Evolutionary conservation across 2,329 filamentous ascomycete species (phyloP).

Genomic region (Colletotrichum orbiculare): DNA sequence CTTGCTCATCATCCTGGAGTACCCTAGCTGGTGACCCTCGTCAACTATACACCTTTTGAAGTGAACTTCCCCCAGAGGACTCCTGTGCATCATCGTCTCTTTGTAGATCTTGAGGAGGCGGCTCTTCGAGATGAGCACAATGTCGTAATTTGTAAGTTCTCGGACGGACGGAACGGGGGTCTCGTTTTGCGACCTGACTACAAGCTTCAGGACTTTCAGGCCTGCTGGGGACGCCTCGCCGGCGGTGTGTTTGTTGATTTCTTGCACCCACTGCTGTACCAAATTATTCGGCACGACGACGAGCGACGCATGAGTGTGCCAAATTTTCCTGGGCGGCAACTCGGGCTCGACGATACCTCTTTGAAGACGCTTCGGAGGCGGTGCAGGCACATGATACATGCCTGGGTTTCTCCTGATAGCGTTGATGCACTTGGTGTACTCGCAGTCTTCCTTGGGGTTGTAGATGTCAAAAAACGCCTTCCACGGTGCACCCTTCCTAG

Average conservation of each 20-base stretch:
- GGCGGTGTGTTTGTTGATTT: conserved; percentile 82
- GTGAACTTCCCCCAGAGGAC: conserved; percentile 76
- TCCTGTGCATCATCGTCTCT: conserved; percentile 53
- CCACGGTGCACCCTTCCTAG: conserved; percentile 77
- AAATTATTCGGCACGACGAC: conserved; percentile 87
- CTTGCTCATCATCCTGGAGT: conserved; percentile 64
- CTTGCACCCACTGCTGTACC: conserved; percentile 83
- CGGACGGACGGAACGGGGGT: conserved; percentile 63
- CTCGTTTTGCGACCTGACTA: conserved; percentile 53
- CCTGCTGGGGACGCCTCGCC: conserved; percentile 46
- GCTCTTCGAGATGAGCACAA: conserved; percentile 80
- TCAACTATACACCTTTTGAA: conserved; percentile 93
- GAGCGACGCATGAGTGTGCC: conserved; percentile 76
- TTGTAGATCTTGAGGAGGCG: conserved; percentile 73
- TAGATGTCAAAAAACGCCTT: conserved; percentile 69
- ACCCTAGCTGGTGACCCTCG: conserved; percentile 88
- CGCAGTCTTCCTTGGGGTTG: conserved; percentile 55
- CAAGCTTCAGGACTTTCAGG: conserved; percentile 73
- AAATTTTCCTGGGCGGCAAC: conserved; percentile 62
- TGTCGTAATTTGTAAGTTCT: conserved; percentile 74
- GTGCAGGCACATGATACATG: conserved; percentile 66
- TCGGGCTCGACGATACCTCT: conserved; percentile 48
- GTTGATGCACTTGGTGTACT: conserved; percentile 65
- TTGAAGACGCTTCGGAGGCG: conserved; percentile 44
- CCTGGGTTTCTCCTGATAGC: conserved; percentile 69